Evolutionary conservation across 495 filamentous ascomycete species (phyloP).

Genomic region (Alectoria sarmentosa): DNA sequence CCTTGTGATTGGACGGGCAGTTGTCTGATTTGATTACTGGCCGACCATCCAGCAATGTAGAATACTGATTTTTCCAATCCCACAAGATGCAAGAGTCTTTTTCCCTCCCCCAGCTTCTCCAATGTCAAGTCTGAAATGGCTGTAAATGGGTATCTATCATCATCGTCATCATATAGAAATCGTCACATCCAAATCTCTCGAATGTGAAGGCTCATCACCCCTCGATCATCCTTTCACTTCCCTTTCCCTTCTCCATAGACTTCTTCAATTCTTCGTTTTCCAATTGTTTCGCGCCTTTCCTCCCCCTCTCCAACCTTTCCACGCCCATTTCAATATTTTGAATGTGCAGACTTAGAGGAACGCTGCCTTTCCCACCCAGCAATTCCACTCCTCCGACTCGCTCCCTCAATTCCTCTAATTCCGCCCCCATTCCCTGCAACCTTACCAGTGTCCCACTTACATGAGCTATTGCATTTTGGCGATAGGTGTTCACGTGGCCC

Average conservation of each 20-base stretch:
- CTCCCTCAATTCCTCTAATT: slow-evolving; percentile 61
- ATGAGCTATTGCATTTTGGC: slow-evolving; percentile 51
- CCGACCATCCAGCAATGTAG: background rate
- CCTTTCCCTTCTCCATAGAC: slow-evolving; percentile 35
- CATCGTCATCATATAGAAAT: background rate
- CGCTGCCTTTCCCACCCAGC: slow-evolving; percentile 37
- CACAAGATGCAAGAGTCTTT: background rate
- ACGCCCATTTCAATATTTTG: slow-evolving; percentile 61
- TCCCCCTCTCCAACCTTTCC: slow-evolving; percentile 53
- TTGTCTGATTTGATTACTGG: background rate
- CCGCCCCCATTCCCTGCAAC: slow-evolving; percentile 56
- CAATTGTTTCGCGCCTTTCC: slow-evolving; percentile 46
- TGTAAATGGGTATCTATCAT: slow-evolving; percentile 13
- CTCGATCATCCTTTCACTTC: slow-evolving; percentile 18
- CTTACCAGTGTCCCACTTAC: slow-evolving; percentile 54
- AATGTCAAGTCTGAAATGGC: background rate
- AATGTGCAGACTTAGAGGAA: slow-evolving; percentile 61
- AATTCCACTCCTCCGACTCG: slow-evolving; percentile 55
- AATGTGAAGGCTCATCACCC: slow-evolving; percentile 1
- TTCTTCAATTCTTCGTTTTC: slow-evolving; percentile 50
- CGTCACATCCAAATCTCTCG: background rate
- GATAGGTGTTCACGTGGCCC: slow-evolving; percentile 49
- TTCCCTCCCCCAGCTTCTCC: background rate
- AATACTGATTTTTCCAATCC: background rate
- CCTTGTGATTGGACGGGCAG: background rate